Evolutionary conservation across 805 yeast genomes (phyloP).

Genomic region (Phaffomyces thermotolerans): DNA sequence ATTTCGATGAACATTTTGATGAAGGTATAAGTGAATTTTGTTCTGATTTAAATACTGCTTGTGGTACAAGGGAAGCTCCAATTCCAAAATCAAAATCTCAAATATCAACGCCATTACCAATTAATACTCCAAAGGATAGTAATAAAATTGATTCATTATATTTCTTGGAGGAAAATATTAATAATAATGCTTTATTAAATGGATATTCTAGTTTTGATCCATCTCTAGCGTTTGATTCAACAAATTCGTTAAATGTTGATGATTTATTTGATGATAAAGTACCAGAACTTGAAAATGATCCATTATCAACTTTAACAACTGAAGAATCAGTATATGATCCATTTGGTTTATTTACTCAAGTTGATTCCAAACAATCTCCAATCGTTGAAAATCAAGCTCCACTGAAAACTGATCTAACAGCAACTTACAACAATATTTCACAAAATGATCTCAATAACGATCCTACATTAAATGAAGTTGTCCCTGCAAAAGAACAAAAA

Average conservation of each 20-base stretch:
- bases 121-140: neutral
- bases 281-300: slow-evolving; percentile 24
- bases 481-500: slow-evolving; percentile 60
- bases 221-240: slow-evolving; percentile 38
- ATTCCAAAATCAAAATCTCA: slow-evolving; percentile 38
- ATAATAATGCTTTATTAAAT: slow-evolving; percentile 7
- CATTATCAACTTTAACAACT: slow-evolving; percentile 37
- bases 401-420: neutral
- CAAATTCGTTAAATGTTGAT: slow-evolving; percentile 3
- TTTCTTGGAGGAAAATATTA: slow-evolving; percentile 31
- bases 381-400: slow-evolving; percentile 7
- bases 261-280: slow-evolving; percentile 8
- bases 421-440: neutral
- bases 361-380: slow-evolving; percentile 4
- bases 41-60: slow-evolving; percentile 65
- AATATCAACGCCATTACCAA: slow-evolving; percentile 6
- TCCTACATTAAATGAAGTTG: slow-evolving; percentile 32
- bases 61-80: slow-evolving; percentile 71
- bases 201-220: slow-evolving; percentile 39
- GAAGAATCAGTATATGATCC: slow-evolving; percentile 57
- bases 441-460: slow-evolving; percentile 15
- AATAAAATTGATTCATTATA: slow-evolving; percentile 35
- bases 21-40: slow-evolving; percentile 76
- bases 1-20: slow-evolving; percentile 43
- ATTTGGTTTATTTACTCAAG: slow-evolving; percentile 25